Evolutionary conservation across 805 yeast species (phyloP), one percentile per base, ranked within the genome.

Genomic region (baker's yeast (Saccharomyces cerevisiae)): DNA sequence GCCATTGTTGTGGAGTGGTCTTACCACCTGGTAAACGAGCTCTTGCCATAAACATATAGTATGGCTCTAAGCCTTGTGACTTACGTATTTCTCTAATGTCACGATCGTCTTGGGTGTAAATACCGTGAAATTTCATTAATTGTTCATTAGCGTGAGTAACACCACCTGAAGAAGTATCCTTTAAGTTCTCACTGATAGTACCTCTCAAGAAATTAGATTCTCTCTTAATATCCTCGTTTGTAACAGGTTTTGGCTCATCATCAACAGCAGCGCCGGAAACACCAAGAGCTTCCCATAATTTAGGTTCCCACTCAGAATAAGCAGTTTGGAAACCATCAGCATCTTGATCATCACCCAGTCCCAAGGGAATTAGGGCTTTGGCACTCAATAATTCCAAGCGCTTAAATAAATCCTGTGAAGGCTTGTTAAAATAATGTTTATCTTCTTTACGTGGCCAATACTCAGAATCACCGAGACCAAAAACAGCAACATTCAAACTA

Each of bases 371-470:
- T 53, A 92, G 73, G 56, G 81, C 82, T 56, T 78, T 81, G 56
- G 87, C 97, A 47, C 96, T 94, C 55, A 89, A 77, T 55, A 85
- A 73, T 58, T 73, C 74, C 58, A 92, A 73, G 58, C 85, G 83
- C 58, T 79, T 80, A 67, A 72, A 76, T 59, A 92, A 73, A 69
- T 90, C 97, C 59, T 78, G 79, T 21, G 85, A 81, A 14, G 98
- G 98, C 70, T 90, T 91, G 76, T 92, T 92, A 74, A 89, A 92
- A 74, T 88, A 92, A 70, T 87, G 92, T 62, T 84, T 83, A 73
- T 92, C 98, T 72, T 92, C 96, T 70, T 89, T 88, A 74, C 98
- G 82, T 63, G 98, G 98, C 98, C 98, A 92, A 76, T 92, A 90
- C 66, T 81, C 81, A 50, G 96, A 85, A 68, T 94, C 98, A 48